A percentile compares a stretch with the other conserved stretches of the same genome.
phyloP scores from a whole-genome alignment of 768 basidiomycete genomes.

The Tylopilus rubrobrunneus region DNA sequence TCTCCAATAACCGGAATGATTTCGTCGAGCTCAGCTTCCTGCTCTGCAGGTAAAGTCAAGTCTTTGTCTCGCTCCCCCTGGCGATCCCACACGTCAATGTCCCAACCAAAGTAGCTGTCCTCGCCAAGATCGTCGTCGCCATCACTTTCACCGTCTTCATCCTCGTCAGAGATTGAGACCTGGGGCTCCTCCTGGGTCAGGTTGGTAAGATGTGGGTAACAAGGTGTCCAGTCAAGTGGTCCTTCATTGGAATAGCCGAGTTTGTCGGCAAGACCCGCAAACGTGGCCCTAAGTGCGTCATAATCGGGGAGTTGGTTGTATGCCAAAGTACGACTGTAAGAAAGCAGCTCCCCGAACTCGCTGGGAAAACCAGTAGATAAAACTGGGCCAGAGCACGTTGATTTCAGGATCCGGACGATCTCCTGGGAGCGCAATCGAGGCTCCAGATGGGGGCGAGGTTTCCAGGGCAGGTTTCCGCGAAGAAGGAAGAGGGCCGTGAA shows the following conservation, averaged over 20 bases:
- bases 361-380: background rate
- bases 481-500: background rate
- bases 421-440: background rate
- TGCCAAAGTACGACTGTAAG: slow-evolving; percentile 1
- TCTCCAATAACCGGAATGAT: background rate
- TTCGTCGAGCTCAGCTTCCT: background rate
- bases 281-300: background rate
- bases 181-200: background rate
- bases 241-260: background rate
- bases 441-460: background rate
- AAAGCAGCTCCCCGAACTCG: slow-evolving; percentile 1
- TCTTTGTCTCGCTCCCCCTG: slow-evolving; percentile 3
- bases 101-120: background rate
- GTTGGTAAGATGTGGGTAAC: background rate
- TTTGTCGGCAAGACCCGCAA: background rate
- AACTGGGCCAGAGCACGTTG: background rate
- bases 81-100: slow-evolving; percentile 1
- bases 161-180: background rate
- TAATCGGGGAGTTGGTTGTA: slow-evolving; percentile 2
- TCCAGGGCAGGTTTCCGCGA: slow-evolving; percentile 2
- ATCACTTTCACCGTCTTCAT: background rate
- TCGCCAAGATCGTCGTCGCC: background rate
- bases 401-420: slow-evolving; percentile 1
- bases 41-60: background rate
- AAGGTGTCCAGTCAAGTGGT: slow-evolving; percentile 7